Base-by-base conservation (phyloP, 2,329 filamentous ascomycete species). In the Phaeoacremonium minimum region DNA sequence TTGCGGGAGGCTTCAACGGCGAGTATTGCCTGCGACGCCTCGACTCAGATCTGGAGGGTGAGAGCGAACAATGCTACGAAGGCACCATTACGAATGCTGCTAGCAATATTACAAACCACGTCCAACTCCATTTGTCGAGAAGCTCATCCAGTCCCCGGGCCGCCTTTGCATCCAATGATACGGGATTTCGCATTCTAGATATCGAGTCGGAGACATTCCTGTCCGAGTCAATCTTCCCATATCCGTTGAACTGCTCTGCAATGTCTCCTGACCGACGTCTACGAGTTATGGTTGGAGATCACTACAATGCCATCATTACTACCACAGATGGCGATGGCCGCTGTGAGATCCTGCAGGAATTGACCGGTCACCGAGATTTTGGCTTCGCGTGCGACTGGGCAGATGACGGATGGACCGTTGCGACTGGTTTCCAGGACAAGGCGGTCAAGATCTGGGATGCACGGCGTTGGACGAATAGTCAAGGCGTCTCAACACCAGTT, bases 331-430 rank as follows among this genome's bases (percentile, higher is more conserved):
- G 73, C 11, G 80, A 83, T 12, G 62, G 42, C 11, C 26, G 32
- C 13, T 51, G 54, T 14, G 62, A 71, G 41, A 66, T 65, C 37
- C 69, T 74, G 44, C 69, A 82, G 46, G 60, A 64, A 17, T 71
- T 90, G 2, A 58, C 64, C 4, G 80, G 82, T 3, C 84, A 88
- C 51, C 67, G 67, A 12, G 85, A 89, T 51, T 85, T 73, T 46
- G 83, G 80, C 3, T 91, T 90, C 50, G 79, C 85, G 2, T 88
- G 83, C 50, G 85, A 83, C 46, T 91, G 86, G 86, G 82, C 85
- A 14, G 79, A 84, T 36, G 82, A 90, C 52, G 85, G 85, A 19
- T 80, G 80, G 63, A 83, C 80, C 11, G 73, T 90, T 15, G 86
- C 86, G 11, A 90, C 86, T 0, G 85, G 81, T 15, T 83, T 83